Percentiles rank a stretch among this genome's conserved stretches.
Conservation (phyloP, 2,329 filamentous ascomycete genomes). For the Fusarium sp. region DNA sequence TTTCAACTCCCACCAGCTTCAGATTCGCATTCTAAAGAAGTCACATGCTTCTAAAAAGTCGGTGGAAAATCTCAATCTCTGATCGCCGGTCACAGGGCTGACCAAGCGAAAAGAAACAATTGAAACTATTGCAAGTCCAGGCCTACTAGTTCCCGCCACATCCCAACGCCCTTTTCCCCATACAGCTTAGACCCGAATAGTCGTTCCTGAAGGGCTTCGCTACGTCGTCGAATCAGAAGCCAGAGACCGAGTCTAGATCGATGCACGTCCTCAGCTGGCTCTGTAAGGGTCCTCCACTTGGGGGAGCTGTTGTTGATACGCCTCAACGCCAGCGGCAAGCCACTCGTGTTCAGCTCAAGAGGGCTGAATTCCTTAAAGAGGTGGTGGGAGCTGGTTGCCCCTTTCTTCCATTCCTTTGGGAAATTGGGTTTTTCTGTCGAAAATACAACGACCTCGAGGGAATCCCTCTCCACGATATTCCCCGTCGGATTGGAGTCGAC, state of each 20-base stretch:
- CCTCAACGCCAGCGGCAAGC: slow-evolving; percentile 25
- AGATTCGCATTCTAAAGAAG: neutral
- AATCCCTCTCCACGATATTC: neutral
- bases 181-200: neutral
- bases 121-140: slow-evolving; percentile 1
- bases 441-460: neutral
- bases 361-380: neutral
- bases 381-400: neutral
- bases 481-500: neutral
- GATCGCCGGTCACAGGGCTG: neutral
- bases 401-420: neutral
- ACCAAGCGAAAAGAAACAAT: neutral
- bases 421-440: neutral
- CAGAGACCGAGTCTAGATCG: slow-evolving; percentile 10
- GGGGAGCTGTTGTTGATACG: slow-evolving; percentile 46
- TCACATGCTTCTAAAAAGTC: neutral
- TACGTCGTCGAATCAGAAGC: neutral
- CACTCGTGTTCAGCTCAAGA: slow-evolving; percentile 31
- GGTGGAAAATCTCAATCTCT: neutral
- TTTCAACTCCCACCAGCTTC: neutral
- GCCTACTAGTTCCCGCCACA: neutral
- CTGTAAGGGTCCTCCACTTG: slow-evolving; percentile 1
- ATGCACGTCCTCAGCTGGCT: slow-evolving; percentile 6
- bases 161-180: neutral
- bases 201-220: neutral